Base-by-base conservation (phyloP, 1,284 basidiomycete genomes). In the Clitocybe nebularis region DNA sequence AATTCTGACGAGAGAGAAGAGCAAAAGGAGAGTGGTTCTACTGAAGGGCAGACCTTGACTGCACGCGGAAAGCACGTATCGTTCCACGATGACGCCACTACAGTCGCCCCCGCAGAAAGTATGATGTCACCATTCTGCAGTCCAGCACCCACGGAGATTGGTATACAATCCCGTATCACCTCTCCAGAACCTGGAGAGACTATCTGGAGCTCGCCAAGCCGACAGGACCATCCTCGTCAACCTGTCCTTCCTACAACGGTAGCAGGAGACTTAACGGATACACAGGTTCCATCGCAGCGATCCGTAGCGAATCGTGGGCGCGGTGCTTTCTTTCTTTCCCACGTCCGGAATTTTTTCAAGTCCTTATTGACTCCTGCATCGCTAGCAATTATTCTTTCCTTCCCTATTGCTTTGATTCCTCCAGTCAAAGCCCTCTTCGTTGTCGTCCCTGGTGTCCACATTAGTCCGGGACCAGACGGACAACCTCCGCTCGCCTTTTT, bases 341-440 rank as follows among this genome's bases (percentile, higher is more conserved):
- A 25, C 24, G 14, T 14, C 7, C 32, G 36, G 8, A 14, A 19
- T 14, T 65, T 79, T 41, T 24, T 78, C 14, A 59, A 58, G 21
- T 71, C 76, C 0, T 55, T 82, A 4, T 46, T 74, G 3, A 64
- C 61, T 2, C 83, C 87, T 0, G 63, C 74, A 0, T 83, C 84
- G 0, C 58, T 85, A 22, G 63, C 81, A 1, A 84, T 91, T 46
- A 56, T 84, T 38, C n/a, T 77, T n/a, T 69, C 81, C 1, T 74
- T 92, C 40, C 66, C 78, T 22, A 77, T 84, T 49, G 77, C 87
- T 0, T 67, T 91, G 3, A 62, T 89, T 1, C 73, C 72, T 1
- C 71, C 74, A 0, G 69, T 92, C 43, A 90, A 90, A 57, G 84
- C 78, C 0, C 69, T 92, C 4, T 87, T 92, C 50, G 69, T 82